Evolutionary conservation across 768 basidiomycete genomes (phyloP), one percentile per base, ranked within the genome.

Genomic region (Leccinum imitatum): DNA sequence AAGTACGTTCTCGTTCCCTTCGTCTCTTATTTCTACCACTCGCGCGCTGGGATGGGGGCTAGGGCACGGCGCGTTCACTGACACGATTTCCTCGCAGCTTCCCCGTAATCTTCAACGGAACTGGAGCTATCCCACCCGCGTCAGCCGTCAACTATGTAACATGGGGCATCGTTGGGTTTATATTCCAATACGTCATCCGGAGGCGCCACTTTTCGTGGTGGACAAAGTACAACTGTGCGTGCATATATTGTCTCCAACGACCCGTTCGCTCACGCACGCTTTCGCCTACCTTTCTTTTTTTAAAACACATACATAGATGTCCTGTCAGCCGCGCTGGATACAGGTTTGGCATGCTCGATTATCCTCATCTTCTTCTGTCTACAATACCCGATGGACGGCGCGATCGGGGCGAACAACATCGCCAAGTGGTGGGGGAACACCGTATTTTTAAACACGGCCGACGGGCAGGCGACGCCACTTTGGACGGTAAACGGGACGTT

Each of bases 391-490:
- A 60, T 62, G 54, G 82, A 87, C 59, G 87, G 87, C 4, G 69
- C 69, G 4, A 87, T 90, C 61, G 88, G 86, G 6, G n/a, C 65
- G 11, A 74, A 79, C 56, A 85, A 59, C n/a, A 67, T 90, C 50
- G 80, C 79, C 53, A 63, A 60, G 1, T 91, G 89, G 89, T 90
- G 87, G 88, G 89, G 89, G 11, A 90, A 90, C 63, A 81, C 75
- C 61, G 68, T 73, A 7, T 71, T 60, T 59, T 6, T 57, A 50
- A 71, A 72, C 0, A 78, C 73, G 1, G 77, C 66, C 3, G 77
- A 79, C 52, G 67, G 56, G 15, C 30, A n/a, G 3, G 21, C 50
- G 3, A 54, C 59, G 39, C 59, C 72, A 0, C 59, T 73, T 1
- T 41, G 21, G 9, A 17, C 50, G 5, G n/a, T 41, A 5, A 61